Evolutionary conservation across 768 basidiomycete species (phyloP), one percentile per base, ranked within the genome.

Genomic region (Psilocybe sp.): DNA sequence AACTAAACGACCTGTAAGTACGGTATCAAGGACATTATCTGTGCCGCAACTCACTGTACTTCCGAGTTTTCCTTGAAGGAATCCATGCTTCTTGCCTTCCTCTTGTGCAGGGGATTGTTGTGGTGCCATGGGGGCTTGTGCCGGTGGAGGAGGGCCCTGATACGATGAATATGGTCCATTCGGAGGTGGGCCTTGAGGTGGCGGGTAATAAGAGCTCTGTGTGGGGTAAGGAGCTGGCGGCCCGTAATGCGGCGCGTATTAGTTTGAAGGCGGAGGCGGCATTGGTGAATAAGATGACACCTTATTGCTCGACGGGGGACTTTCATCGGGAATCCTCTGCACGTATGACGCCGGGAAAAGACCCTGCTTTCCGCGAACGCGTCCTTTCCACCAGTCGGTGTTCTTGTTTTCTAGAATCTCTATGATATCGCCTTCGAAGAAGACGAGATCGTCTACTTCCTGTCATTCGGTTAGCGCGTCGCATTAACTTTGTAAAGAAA

Each of bases 351-450:
- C 75, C 0, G 91, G 92, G 68, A 93, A 91, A 32, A 92, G 72
- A 14, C 84, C 91, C 54, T 82, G 75, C 49, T 67, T 75, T 20
- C 83, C 83, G 36, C 80, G 77, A 49, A 70, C 60, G 53, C 68
- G 76, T n/a, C 92, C 92, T 8, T 78, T 79, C 92, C 92, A 95
- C 92, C 92, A 95, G 63, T 93, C 90, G 4, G 69, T 63, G 52
- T 92, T 89, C 44, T 80, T 87, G 60, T 92, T 84, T 20, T 80
- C 77, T 23, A 85, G 60, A 23, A 95, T 73, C 49, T 90, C 85
- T 58, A 95, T 79, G 23, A 80, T 72, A 60, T 93, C 89, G 2
- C 89, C 92, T 2, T 76, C 67, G 16, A 67, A 67, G 74, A 95
- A 93, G 0, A 81, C 77, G 15, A 94, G 75, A 63, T 94, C 92